Evolutionary conservation across 2,329 filamentous ascomycete species (phyloP).

Genomic region (Aspergillus oerlinghausenensis): DNA sequence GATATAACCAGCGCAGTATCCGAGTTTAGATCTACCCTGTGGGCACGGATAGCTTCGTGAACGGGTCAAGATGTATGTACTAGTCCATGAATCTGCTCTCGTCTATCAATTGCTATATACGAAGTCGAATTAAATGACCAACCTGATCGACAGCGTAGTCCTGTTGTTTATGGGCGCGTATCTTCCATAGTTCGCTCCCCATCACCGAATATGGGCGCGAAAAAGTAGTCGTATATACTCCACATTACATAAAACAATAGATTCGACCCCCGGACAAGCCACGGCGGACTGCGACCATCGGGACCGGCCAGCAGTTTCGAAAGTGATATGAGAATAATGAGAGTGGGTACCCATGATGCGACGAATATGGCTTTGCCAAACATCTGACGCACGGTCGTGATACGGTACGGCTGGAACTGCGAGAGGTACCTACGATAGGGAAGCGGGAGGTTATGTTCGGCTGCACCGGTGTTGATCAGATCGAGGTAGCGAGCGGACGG

Average conservation of each 20-base stretch:
- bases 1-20: not conserved
- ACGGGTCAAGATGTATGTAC: not conserved
- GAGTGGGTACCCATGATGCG: conserved; percentile 52
- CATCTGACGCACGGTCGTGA: conserved; percentile 63
- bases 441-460: conserved; percentile 71
- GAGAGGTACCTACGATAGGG: conserved; percentile 73
- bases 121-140: not conserved
- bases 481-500: conserved; percentile 78
- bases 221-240: conserved; percentile 60
- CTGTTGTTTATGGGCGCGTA: conserved; percentile 4
- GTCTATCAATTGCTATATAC: not conserved
- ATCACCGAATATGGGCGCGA: conserved; percentile 71
- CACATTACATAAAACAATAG: conserved; percentile 57
- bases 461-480: conserved; percentile 71
- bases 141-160: not conserved
- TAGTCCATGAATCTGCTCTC: not conserved
- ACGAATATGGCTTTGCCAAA: conserved; percentile 63
- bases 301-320: conserved; percentile 53
- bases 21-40: not conserved
- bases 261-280: conserved; percentile 55
- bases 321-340: conserved; percentile 52
- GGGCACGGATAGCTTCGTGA: not conserved
- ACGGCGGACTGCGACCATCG: conserved; percentile 63
- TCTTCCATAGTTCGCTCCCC: conserved; percentile 63
- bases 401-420: conserved; percentile 63